Evolutionary conservation across 768 basidiomycete genomes (phyloP).

Genomic region (Daedaleopsis nitida): DNA sequence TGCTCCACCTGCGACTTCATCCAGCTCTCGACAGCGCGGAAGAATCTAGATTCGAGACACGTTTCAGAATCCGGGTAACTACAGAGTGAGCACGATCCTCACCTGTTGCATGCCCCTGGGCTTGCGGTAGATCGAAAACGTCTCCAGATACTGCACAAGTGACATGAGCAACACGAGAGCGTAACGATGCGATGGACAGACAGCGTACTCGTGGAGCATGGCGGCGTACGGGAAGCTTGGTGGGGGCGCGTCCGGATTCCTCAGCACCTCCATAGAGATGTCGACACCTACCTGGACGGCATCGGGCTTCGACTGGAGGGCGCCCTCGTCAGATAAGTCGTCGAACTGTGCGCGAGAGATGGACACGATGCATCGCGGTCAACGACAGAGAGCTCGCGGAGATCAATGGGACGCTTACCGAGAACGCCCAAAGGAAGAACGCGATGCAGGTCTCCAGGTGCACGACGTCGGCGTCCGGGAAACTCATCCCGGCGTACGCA

Average conservation of each 20-base stretch:
- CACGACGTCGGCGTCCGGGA: conserved; percentile 38
- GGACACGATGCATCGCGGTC: background rate
- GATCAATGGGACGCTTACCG: conserved; percentile 26
- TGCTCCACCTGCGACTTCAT: conserved; percentile 39
- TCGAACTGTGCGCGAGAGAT: conserved; percentile 30
- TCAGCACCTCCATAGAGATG: conserved; percentile 33
- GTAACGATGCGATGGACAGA: background rate
- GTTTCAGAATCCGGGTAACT: background rate
- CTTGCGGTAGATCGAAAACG: conserved; percentile 41
- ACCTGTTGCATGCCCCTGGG: conserved; percentile 38
- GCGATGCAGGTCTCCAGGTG: conserved; percentile 40
- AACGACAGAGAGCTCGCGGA: background rate
- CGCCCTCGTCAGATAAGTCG: conserved; percentile 40
- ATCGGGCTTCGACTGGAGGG: conserved; percentile 37
- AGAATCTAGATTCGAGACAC: conserved; percentile 29
- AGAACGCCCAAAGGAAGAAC: conserved; percentile 43
- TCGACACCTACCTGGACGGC: conserved; percentile 36
- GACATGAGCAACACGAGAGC: conserved; percentile 6
- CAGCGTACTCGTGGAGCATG: conserved; percentile 40
- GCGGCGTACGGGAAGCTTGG: conserved; percentile 40
- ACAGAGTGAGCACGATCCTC: background rate
- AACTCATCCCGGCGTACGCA: conserved; percentile 40
- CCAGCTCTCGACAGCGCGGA: conserved; percentile 38
- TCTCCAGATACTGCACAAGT: conserved; percentile 31
- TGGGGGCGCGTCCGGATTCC: conserved; percentile 29